Evolutionary conservation across 768 basidiomycete species (phyloP).

Genomic region (Lanmaoa pseudosensibilis): DNA sequence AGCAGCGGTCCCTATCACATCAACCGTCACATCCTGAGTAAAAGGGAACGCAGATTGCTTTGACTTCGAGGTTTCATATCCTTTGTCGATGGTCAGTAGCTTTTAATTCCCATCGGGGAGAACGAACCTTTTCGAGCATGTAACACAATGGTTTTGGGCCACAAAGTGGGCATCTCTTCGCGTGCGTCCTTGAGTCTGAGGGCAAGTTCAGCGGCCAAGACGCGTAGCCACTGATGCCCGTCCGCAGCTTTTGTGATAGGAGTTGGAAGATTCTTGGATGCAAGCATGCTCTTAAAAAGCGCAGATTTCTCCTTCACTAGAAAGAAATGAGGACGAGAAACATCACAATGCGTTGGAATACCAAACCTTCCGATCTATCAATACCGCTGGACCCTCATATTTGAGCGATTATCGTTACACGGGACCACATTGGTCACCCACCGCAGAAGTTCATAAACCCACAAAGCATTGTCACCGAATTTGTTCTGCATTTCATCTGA

Average conservation of each 20-base stretch:
- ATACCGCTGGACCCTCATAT: conserved; percentile 58
- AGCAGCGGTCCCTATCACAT: conserved; percentile 71
- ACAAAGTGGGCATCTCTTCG: conserved; percentile 65
- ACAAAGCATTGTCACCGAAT: conserved; percentile 80
- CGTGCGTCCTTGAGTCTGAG: conserved; percentile 83
- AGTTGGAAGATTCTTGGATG: conserved; percentile 89
- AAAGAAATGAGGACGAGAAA: background rate
- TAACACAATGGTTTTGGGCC: conserved; percentile 92
- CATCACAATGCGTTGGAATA: background rate
- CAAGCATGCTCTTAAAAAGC: conserved; percentile 89
- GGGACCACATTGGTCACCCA: conserved; percentile 32
- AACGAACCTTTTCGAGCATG: conserved; percentile 66
- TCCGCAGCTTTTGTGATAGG: conserved; percentile 72
- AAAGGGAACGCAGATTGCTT: conserved; percentile 91
- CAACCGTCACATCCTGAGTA: conserved; percentile 67
- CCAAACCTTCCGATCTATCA: conserved; percentile 80
- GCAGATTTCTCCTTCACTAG: conserved; percentile 83
- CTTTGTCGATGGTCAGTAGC: conserved; percentile 38
- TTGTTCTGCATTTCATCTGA: conserved; percentile 76
- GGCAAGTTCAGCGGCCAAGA: conserved; percentile 88
- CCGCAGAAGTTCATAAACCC: conserved; percentile 93
- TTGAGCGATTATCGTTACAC: background rate
- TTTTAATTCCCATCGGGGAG: background rate
- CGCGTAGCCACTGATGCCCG: conserved; percentile 87
- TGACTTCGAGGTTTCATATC: conserved; percentile 65